These are phyloP conservation scores for Byssothecium circinans DNA, from an alignment of 2,329 filamentous ascomycete genomes.

Conservation along the genomic window DNA sequence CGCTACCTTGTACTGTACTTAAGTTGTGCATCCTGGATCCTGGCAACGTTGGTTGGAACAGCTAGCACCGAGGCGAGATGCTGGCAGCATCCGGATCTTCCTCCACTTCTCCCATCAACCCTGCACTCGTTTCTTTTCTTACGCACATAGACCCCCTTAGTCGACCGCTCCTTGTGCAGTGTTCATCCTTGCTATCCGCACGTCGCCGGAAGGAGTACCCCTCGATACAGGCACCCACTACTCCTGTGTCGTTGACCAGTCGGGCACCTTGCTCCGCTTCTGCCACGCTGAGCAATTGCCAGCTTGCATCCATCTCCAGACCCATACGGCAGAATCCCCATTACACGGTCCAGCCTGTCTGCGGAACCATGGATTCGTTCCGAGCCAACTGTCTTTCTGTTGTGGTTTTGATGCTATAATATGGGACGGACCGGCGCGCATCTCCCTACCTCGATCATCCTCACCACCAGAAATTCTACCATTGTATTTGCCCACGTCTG, in stretches of 20 bases:
- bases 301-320: conserved; percentile 11
- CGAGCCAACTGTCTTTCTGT: neutral
- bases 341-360: conserved; percentile 15
- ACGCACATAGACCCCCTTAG: conserved; percentile 27
- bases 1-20: conserved; percentile 6
- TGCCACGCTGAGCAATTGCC: conserved; percentile 11
- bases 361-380: conserved; percentile 11
- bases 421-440: conserved; percentile 17
- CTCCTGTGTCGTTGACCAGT: conserved; percentile 14
- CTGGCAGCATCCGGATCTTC: conserved; percentile 20
- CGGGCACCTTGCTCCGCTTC: conserved; percentile 12
- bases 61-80: conserved; percentile 24
- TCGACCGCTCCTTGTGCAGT: conserved; percentile 21
- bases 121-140: conserved; percentile 13
- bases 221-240: conserved; percentile 18
- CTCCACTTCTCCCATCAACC: conserved; percentile 11
- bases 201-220: conserved; percentile 15
- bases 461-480: conserved; percentile 4
- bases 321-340: conserved; percentile 4
- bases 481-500: conserved; percentile 3
- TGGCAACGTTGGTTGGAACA: conserved; percentile 12
- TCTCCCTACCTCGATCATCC: conserved; percentile 9
- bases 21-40: neutral
- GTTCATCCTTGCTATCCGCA: conserved; percentile 18
- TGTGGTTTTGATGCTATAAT: conserved; percentile 12